These are phyloP conservation scores for Magnolia sinica DNA, from an alignment of 164 flowering plant genomes.

Conservation along the genomic window DNA sequence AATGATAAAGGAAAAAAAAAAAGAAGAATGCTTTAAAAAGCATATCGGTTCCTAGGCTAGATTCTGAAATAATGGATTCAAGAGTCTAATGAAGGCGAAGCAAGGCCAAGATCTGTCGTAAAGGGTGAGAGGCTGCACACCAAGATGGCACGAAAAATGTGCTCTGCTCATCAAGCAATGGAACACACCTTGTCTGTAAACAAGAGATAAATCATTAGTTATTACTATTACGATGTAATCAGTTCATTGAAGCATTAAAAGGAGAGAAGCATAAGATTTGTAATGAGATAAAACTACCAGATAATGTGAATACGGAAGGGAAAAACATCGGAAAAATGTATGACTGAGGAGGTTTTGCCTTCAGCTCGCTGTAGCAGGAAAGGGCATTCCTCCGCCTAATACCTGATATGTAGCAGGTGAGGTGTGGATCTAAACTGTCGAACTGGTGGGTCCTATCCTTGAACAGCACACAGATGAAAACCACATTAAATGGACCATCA, in stretches of 20 bases:
- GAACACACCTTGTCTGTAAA: constrained; percentile 67
- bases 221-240: neutral
- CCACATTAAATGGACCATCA: too few species aligned
- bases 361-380: too few species aligned
- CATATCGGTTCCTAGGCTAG: neutral
- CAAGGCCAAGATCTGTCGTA: neutral
- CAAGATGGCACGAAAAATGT: neutral
- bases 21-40: neutral
- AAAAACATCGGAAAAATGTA: neutral
- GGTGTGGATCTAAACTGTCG: too few species aligned
- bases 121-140: neutral
- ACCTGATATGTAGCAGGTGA: too few species aligned
- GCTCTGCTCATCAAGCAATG: constrained; percentile 30
- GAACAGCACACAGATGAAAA: too few species aligned
- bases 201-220: constrained; percentile 6
- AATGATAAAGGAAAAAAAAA: neutral
- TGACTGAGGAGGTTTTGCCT: neutral
- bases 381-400: neutral
- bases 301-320: neutral
- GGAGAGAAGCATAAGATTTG: neutral
- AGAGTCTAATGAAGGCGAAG: neutral
- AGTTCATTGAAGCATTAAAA: neutral
- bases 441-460: too few species aligned
- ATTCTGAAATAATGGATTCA: neutral
- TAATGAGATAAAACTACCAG: neutral